Evolutionary conservation across 225 moss, liverwort and hornwort genomes (phyloP).

Genomic region (Marchantia polymorpha): DNA sequence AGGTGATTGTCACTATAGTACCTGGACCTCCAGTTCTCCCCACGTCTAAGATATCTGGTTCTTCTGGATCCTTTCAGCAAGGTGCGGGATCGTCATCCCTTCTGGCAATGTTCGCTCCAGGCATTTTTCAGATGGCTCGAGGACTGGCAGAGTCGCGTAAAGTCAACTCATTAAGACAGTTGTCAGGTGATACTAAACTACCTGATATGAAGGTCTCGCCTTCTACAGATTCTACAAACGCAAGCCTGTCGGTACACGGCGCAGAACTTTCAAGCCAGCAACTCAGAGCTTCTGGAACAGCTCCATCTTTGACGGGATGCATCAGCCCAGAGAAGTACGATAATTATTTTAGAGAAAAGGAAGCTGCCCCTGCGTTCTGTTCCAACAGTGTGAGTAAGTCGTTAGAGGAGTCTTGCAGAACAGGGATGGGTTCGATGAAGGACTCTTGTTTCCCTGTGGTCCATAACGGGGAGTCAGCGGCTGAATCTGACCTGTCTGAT

Average conservation of each 20-base stretch:
- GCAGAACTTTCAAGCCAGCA: background rate
- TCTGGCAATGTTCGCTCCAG: constrained; percentile 63
- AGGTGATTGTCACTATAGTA: constrained; percentile 49
- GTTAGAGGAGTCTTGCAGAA: background rate
- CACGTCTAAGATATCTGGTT: background rate
- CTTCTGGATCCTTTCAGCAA: constrained; percentile 29
- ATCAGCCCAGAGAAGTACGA: background rate
- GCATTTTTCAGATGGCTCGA: constrained; percentile 74
- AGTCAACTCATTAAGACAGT: constrained; percentile 31
- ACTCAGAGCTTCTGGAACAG: background rate
- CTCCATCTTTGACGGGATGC: background rate
- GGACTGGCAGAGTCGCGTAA: constrained; percentile 55
- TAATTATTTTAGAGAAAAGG: background rate
- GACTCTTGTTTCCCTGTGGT: background rate
- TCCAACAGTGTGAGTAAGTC: background rate
- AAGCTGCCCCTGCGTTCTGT: background rate
- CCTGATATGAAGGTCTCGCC: background rate
- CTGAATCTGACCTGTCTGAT: background rate
- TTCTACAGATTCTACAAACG: background rate
- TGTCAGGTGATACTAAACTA: background rate
- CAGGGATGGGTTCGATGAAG: background rate
- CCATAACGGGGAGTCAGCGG: background rate
- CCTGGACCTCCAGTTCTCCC: constrained; percentile 45
- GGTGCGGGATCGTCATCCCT: constrained; percentile 42
- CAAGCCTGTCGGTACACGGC: constrained; percentile 9